phyloP scores from a whole-genome alignment of 805 yeast genomes.

The Cyberlindnera sargentensis region DNA sequence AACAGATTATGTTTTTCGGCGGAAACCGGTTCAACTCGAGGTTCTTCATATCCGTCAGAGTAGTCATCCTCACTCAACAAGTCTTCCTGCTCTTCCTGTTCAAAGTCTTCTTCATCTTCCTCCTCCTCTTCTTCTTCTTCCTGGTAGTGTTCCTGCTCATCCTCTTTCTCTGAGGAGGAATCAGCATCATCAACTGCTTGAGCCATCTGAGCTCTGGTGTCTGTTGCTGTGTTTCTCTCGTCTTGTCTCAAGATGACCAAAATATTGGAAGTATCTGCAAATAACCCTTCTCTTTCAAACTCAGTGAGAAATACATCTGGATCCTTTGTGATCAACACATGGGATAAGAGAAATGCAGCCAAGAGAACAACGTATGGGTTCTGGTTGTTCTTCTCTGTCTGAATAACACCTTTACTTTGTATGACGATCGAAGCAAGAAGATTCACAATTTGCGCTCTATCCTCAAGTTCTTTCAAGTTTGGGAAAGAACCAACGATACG shows the following conservation, averaged over 20 bases:
- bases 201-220: constrained; percentile 5
- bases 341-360: constrained; percentile 45
- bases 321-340: constrained; percentile 35
- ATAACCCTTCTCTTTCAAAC: constrained; percentile 69
- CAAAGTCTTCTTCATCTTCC: constrained; percentile 19
- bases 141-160: constrained; percentile 9
- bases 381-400: constrained; percentile 14
- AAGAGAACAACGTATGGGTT: constrained; percentile 35
- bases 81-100: constrained; percentile 11
- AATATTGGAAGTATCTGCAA: constrained; percentile 40
- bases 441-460: constrained; percentile 34
- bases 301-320: constrained; percentile 37
- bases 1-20: constrained; percentile 1
- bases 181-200: constrained; percentile 24
- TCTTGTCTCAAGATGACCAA: constrained; percentile 22
- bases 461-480: constrained; percentile 25
- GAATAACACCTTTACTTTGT: constrained; percentile 36
- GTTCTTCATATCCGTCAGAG: not conserved
- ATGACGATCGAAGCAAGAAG: constrained; percentile 55
- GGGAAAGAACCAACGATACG: constrained; percentile 41
- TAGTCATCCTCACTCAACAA: constrained; percentile 5
- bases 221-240: constrained; percentile 3
- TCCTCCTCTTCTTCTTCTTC: constrained; percentile 9
- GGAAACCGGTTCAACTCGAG: not conserved
- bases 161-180: constrained; percentile 1